phyloP scores from a whole-genome alignment of 2,329 filamentous ascomycete genomes.

The Zarea fungicola region DNA sequence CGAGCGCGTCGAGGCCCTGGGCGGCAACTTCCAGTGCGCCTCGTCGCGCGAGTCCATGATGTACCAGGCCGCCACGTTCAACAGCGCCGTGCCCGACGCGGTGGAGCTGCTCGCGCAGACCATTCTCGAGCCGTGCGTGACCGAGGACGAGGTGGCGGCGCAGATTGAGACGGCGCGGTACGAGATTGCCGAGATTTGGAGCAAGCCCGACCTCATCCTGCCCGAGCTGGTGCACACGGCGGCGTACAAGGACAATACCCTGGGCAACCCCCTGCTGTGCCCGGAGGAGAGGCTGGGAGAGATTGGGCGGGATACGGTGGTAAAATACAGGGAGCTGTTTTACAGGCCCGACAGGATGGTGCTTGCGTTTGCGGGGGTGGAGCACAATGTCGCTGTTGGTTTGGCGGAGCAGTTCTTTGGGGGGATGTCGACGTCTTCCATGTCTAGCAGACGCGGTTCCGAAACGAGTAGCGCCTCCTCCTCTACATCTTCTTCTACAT shows the following conservation, averaged over 20 bases:
- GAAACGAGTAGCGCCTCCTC: constrained; percentile 44
- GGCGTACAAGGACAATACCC: constrained; percentile 91
- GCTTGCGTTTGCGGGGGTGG: constrained; percentile 87
- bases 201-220: constrained; percentile 90
- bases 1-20: constrained; percentile 78
- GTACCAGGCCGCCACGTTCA: constrained; percentile 99
- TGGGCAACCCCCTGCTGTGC: constrained; percentile 89
- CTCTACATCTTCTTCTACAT: constrained; percentile 28
- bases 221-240: constrained; percentile 94
- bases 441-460: constrained; percentile 48
- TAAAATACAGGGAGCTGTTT: constrained; percentile 75
- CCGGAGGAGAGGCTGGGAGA: constrained; percentile 72
- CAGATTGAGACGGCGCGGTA: constrained; percentile 91
- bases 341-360: constrained; percentile 90
- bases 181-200: constrained; percentile 96
- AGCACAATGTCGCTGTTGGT: constrained; percentile 72
- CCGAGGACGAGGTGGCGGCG: constrained; percentile 77
- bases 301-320: constrained; percentile 70
- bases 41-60: constrained; percentile 94
- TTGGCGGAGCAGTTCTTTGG: constrained; percentile 85
- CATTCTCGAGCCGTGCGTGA: constrained; percentile 79
- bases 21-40: constrained; percentile 94
- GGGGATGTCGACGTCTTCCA: constrained; percentile 62
- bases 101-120: constrained; percentile 87
- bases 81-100: constrained; percentile 78